phyloP scores from a whole-genome alignment of 176 grass and related monocot genomes.

The Ananas comosus region DNA sequence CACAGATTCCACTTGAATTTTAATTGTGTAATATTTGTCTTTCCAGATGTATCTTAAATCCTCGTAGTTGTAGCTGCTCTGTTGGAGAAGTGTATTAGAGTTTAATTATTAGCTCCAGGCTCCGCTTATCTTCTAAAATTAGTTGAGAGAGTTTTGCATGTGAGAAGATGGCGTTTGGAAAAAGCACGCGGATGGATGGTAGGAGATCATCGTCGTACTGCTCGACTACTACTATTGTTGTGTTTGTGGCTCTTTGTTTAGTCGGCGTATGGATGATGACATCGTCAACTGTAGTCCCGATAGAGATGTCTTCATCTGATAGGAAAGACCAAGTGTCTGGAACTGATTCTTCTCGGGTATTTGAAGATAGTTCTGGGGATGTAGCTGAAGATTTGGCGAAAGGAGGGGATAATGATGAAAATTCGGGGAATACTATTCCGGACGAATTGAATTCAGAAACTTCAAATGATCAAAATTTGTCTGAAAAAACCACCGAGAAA shows the following conservation, averaged over 20 bases:
- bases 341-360: constrained; percentile 22
- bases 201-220: constrained; percentile 68
- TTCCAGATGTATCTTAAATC: neutral
- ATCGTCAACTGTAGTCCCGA: constrained; percentile 60
- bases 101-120: neutral
- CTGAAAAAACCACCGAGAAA: constrained; percentile 33
- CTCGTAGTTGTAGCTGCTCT: neutral
- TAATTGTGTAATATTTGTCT: neutral
- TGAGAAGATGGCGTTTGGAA: constrained; percentile 58
- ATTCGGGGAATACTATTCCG: constrained; percentile 28
- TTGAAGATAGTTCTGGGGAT: constrained; percentile 32
- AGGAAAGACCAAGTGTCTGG: constrained; percentile 23
- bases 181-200: constrained; percentile 59
- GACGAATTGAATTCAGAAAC: constrained; percentile 34
- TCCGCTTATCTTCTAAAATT: constrained; percentile 13
- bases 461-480: constrained; percentile 33
- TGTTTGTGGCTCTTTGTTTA: constrained; percentile 73
- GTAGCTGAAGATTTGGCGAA: constrained; percentile 20
- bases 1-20: too few relatives aligned
- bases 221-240: constrained; percentile 57
- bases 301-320: constrained; percentile 33
- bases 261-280: constrained; percentile 94
- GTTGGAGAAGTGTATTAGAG: neutral
- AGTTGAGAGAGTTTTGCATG: neutral
- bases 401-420: neutral